phyloP scores from a whole-genome alignment of 257 asterid genomes.

The Nicotiana noctiflora region DNA sequence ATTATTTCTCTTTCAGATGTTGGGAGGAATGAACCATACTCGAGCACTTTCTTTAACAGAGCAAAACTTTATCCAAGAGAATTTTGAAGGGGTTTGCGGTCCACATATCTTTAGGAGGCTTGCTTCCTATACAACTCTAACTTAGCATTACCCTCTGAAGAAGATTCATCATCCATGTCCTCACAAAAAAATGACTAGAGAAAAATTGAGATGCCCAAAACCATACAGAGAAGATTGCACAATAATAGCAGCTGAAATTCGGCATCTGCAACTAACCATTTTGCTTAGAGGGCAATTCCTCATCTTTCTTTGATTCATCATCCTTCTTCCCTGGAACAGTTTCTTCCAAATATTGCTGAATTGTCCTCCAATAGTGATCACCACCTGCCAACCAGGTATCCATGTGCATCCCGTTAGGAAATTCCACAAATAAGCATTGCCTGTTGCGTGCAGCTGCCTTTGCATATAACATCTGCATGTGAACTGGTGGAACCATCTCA shows the following conservation, averaged over 20 bases:
- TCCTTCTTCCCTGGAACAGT: conserved; percentile 43
- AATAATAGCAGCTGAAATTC: not conserved
- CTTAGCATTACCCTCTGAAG: not conserved
- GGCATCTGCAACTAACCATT: conserved; percentile 31
- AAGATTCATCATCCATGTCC: not conserved
- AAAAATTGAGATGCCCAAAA: not conserved
- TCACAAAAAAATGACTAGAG: not conserved
- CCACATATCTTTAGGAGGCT: not conserved
- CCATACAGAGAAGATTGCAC: not conserved
- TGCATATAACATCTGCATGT: conserved; percentile 89
- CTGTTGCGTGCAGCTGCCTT: conserved; percentile 82
- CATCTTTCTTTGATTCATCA: conserved; percentile 32
- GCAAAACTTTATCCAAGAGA: not conserved
- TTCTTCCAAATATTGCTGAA: conserved; percentile 60
- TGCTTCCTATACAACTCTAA: not conserved
- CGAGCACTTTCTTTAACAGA: not conserved
- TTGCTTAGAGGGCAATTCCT: conserved; percentile 26
- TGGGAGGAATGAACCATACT: not conserved
- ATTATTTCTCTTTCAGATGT: not conserved
- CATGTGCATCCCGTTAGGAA: conserved; percentile 96
- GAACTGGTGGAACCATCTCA: conserved; percentile 93
- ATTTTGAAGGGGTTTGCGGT: not conserved
- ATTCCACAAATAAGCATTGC: conserved; percentile 64
- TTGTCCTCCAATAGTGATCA: conserved; percentile 79
- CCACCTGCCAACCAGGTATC: conserved; percentile 95